These are phyloP conservation scores for Seminavis robusta DNA, from an alignment of 108 stramenopile species.

Conservation along the genomic window DNA sequence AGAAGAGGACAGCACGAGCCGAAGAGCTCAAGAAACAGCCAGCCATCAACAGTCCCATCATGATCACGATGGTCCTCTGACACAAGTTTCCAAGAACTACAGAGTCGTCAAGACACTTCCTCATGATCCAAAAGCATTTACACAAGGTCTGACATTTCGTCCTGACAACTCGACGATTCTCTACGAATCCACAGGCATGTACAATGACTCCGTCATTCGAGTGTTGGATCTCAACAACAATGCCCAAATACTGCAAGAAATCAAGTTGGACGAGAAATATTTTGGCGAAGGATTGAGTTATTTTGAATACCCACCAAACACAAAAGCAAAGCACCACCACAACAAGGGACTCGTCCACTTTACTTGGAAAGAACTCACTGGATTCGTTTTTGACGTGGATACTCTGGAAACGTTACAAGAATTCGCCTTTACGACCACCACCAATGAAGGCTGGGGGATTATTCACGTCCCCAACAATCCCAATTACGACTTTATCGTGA, in stretches of 20 bases:
- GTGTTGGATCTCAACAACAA: slow-evolving; percentile 29
- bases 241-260: slow-evolving; percentile 19
- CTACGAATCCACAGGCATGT: slow-evolving; percentile 54
- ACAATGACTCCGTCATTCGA: slow-evolving; percentile 41
- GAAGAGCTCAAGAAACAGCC: too few species aligned
- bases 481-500: slow-evolving; percentile 73
- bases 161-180: neutral
- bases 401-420: slow-evolving; percentile 25
- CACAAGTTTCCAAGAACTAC: too few species aligned
- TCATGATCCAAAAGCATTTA: slow-evolving; percentile 53
- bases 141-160: slow-evolving; percentile 51
- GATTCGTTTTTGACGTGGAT: slow-evolving; percentile 49
- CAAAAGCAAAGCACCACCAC: too few species aligned
- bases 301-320: too few species aligned
- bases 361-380: slow-evolving; percentile 59
- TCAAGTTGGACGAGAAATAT: slow-evolving; percentile 24
- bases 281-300: slow-evolving; percentile 82
- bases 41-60: too few species aligned
- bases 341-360: slow-evolving; percentile 50
- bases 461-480: too few species aligned
- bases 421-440: slow-evolving; percentile 43
- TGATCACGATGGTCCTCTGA: too few species aligned
- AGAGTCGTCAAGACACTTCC: slow-evolving; percentile 8
- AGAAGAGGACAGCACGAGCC: too few species aligned
- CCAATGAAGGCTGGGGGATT: slow-evolving; percentile 81